These are phyloP conservation scores for Thalassiosira hispida DNA, from an alignment of 352 stramenopile species.

Conservation along the genomic window DNA sequence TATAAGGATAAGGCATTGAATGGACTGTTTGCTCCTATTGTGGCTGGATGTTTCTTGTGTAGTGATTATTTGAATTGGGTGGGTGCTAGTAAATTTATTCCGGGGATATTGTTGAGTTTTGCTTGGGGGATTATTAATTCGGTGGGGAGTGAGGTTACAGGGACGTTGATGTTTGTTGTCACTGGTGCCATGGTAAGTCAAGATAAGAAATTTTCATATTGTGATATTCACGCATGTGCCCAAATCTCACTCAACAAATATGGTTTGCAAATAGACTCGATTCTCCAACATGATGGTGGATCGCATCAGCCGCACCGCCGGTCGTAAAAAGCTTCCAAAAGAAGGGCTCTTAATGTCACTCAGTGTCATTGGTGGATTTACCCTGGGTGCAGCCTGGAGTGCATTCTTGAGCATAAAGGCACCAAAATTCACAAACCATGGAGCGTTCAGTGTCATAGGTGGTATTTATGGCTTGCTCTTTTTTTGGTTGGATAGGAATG, in stretches of 20 bases:
- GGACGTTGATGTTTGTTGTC: conserved; percentile 68
- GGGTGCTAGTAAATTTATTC: conserved; percentile 40
- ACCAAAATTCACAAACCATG: conserved; percentile 29
- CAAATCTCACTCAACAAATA: conserved; percentile 14
- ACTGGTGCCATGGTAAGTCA: conserved; percentile 62
- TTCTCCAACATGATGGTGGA: conserved; percentile 65
- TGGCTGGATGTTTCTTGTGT: conserved; percentile 48
- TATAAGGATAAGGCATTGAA: conserved; percentile 49
- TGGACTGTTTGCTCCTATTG: conserved; percentile 45
- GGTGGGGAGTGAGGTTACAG: conserved; percentile 62
- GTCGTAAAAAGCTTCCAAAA: conserved; percentile 55
- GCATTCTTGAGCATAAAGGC: conserved; percentile 33
- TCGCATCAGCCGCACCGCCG: conserved; percentile 44
- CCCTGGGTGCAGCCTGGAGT: conserved; percentile 43
- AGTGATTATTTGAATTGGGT: conserved; percentile 55
- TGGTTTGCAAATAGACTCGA: conserved; percentile 36
- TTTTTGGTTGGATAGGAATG: conserved; percentile 50
- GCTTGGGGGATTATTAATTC: conserved; percentile 66
- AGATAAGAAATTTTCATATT: neutral
- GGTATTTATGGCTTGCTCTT: conserved; percentile 57
- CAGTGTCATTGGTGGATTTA: conserved; percentile 55
- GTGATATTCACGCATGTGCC: neutral
- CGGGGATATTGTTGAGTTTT: conserved; percentile 52
- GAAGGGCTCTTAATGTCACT: conserved; percentile 47
- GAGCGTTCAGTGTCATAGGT: conserved; percentile 56